Base-by-base conservation (phyloP, 164 flowering plant species). In the Euptelea pleiosperma region DNA sequence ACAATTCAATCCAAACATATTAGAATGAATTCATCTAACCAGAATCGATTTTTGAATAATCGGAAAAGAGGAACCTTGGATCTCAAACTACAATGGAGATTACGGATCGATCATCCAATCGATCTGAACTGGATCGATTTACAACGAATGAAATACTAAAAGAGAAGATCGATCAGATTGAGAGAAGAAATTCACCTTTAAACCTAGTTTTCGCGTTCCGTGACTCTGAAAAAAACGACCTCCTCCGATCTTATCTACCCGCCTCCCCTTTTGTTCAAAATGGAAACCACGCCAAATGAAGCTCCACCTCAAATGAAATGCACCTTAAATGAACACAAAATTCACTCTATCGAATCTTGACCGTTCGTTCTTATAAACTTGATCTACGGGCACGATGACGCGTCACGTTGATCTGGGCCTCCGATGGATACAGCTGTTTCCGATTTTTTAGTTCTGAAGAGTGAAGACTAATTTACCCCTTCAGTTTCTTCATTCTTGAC, bases 211-310 rank as follows among this genome's bases (percentile, higher is more conserved):
- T 41, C 31, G 60, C 49, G 49, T 41, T 34, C 16, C 26, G 34
- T 15, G 52, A 58, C 2, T 47, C 21, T 6, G 37, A 49, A 26
- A 49, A 26, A 44, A 22, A 47, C 22, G 37, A 39, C 36, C 30
- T 37, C 10, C 57, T 61, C 43, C 50, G 70, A 57, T 61, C 54
- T 54, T 52, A 48, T 64, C 62, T 52, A 59, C 54, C 49, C 68
- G 68, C 68, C 54, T n/a, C 33, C 34, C 44, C 47, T 57, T 30
- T 31, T 43, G 56, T 59, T 67, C 65, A 50, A 62, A 67, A 55
- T 7, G 21, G 24, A 44, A 41, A 52, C 8, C 8, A 42, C 6
- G 51, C 22, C 58, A 54, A 60, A 60, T 52, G 56, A 39, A 62
- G 53, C 21, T 34, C 43, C 18, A 14, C 24, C 53, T 29, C 9